These are phyloP conservation scores for Ensete ventricosum DNA, from an alignment of 176 grass and related monocot genomes.

Conservation along the genomic window DNA sequence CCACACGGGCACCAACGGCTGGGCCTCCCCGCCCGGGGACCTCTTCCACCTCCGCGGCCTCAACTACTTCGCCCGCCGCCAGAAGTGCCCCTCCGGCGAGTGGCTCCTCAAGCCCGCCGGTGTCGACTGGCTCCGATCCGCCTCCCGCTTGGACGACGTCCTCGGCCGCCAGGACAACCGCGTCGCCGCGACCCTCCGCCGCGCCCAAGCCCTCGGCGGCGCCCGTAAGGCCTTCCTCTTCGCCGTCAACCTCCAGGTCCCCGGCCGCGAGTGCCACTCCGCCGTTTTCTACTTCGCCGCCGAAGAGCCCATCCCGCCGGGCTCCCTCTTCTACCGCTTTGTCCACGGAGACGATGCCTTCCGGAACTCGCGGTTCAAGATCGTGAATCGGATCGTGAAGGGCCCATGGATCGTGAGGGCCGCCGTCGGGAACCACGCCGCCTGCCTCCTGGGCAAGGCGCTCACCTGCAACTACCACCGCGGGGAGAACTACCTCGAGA, in stretches of 20 bases:
- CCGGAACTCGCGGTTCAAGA: slow-evolving; percentile 95
- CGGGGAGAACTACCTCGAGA: slow-evolving; percentile 85
- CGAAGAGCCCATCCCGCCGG: slow-evolving; percentile 58
- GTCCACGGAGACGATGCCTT: slow-evolving; percentile 73
- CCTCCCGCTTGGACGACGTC: slow-evolving; percentile 61
- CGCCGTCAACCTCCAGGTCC: slow-evolving; percentile 92
- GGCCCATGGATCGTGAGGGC: slow-evolving; percentile 82
- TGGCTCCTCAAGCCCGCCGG: slow-evolving; percentile 79
- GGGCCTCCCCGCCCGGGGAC: slow-evolving; percentile 86
- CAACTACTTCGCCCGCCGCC: slow-evolving; percentile 48
- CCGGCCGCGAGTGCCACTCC: slow-evolving; percentile 78
- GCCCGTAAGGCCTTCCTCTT: slow-evolving; percentile 58
- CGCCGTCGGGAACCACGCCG: slow-evolving; percentile 78
- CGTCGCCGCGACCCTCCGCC: slow-evolving; percentile 44
- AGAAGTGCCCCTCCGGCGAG: slow-evolving; percentile 38
- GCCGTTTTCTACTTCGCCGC: slow-evolving; percentile 87
- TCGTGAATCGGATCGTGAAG: slow-evolving; percentile 90
- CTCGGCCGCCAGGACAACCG: slow-evolving; percentile 55
- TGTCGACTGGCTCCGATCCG: slow-evolving; percentile 84
- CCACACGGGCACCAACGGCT: slow-evolving; percentile 23
- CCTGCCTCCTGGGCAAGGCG: slow-evolving; percentile 87
- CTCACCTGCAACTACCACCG: slow-evolving; percentile 79
- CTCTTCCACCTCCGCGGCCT: slow-evolving; percentile 65
- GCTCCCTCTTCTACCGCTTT: slow-evolving; percentile 72
- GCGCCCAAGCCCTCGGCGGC: slow-evolving; percentile 39